Evolutionary conservation across 2,329 filamentous ascomycete genomes (phyloP), one percentile per base, ranked within the genome.

Genomic region (Epichloe glyceriae): DNA sequence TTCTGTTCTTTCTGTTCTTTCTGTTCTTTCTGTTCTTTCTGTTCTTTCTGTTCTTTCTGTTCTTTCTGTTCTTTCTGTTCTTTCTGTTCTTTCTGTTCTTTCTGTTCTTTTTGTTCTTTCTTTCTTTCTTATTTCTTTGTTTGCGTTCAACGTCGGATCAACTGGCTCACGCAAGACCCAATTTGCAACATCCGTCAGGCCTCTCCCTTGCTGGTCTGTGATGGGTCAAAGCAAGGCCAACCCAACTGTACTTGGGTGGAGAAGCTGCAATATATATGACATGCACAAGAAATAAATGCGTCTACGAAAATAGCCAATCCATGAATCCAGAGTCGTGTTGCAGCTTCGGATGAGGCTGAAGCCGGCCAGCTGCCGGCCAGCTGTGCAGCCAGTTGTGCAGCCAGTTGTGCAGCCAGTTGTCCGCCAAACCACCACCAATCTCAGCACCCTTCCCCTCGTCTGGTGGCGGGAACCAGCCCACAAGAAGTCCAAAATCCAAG

Each of bases 271-370:
- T 26, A 8, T 26, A 8, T 26, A 26, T 26, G 26, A 26, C 7
- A 43, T 22, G 20, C 20, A 26, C 20, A 11, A 43, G 8, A n/a
- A 15, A 40, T 19, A 19, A 19, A 40, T 8, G n/a, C n/a, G 17
- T 17, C 14, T n/a, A 40, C 38, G 17, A 7, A 5, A 38, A 38
- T 3, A 14, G 37, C 37, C 37, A 38, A 38, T 38, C 14, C 35
- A n/a, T 6, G 37, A 14, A 38, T 41, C 39, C 15, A 5, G 20
- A 38, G 42, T 55, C 53, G 45, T 47, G 50, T 47, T 50, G 50
- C 30, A 53, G 45, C 42, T 54, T 49, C 34, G 33, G 17, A 17
- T 43, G 39, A 22, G 42, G 40, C 46, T 48, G 37, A 44, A 19
- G 20, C 22, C 22, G 46, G 46, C 35, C 46, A 39, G 47, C 39